phyloP scores from a whole-genome alignment of 129 eudicot species.

The Deinandra increscens region DNA sequence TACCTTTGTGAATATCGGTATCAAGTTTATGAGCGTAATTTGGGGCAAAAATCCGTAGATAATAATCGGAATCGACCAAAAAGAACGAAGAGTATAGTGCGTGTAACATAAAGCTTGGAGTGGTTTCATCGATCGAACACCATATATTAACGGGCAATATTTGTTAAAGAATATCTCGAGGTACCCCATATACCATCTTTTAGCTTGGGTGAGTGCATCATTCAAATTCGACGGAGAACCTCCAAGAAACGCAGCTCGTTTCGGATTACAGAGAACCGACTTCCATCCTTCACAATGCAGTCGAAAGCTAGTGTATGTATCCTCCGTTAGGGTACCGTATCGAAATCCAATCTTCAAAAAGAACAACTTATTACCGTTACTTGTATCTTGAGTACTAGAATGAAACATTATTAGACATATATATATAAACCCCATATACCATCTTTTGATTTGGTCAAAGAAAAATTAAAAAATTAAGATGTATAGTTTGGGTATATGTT shows the following conservation, averaged over 20 bases:
- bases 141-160: constrained; percentile 37
- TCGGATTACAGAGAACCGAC: constrained; percentile 42
- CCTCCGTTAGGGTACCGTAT: constrained; percentile 62
- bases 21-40: constrained; percentile 33
- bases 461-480: no score
- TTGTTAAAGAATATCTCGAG: constrained; percentile 36
- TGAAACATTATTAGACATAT: no score
- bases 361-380: neutral
- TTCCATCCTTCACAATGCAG: constrained; percentile 56
- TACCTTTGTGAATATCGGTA: constrained; percentile 42
- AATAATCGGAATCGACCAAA: constrained; percentile 43
- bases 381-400: no score
- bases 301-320: constrained; percentile 37
- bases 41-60: constrained; percentile 56
- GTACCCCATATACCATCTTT: constrained; percentile 59
- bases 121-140: constrained; percentile 30
- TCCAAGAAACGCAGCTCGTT: constrained; percentile 53
- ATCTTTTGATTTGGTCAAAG: no score
- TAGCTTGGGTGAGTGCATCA: constrained; percentile 45
- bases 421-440: no score
- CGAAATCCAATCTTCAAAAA: constrained; percentile 53
- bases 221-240: constrained; percentile 38
- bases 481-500: no score
- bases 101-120: constrained; percentile 44
- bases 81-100: constrained; percentile 40